These are phyloP conservation scores for Houttuynia cordata DNA, from an alignment of 164 flowering plant genomes.

Conservation along the genomic window DNA sequence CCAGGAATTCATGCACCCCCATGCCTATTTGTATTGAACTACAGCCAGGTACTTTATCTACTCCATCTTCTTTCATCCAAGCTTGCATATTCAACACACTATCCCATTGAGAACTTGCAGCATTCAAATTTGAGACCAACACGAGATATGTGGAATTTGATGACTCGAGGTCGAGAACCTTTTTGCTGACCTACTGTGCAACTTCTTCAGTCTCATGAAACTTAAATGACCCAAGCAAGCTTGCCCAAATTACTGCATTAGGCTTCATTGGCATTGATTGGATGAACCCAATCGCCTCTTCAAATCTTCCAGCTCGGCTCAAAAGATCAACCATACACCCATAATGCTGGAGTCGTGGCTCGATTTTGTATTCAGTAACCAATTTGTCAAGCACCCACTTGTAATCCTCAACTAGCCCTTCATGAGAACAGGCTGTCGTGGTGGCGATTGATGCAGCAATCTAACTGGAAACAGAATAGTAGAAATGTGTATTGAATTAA, in stretches of 20 bases:
- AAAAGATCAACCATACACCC: conserved; percentile 53
- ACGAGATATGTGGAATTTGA: conserved; percentile 31
- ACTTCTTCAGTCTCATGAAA: conserved; percentile 22
- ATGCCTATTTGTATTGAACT: conserved; percentile 39
- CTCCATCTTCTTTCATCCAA: conserved; percentile 26
- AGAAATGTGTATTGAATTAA: no score
- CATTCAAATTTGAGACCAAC: conserved; percentile 34
- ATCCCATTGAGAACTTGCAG: conserved; percentile 27
- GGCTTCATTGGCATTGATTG: conserved; percentile 44
- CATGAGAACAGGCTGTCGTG: conserved; percentile 47
- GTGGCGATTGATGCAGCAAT: no score
- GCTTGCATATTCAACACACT: conserved; percentile 21
- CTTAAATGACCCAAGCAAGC: conserved; percentile 31
- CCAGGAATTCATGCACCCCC: conserved; percentile 36
- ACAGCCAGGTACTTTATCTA: conserved; percentile 45
- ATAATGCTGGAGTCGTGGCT: conserved; percentile 39
- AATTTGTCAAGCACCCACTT: conserved; percentile 23
- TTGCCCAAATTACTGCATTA: conserved; percentile 47
- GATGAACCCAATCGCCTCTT: conserved; percentile 33
- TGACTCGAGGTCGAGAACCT: conserved; percentile 34
- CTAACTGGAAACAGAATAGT: no score
- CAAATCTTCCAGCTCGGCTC: conserved; percentile 35
- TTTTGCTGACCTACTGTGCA: conserved; percentile 16
- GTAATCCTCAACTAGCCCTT: conserved; percentile 42
- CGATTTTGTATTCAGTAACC: conserved; percentile 20